Conservation (phyloP, 495 filamentous ascomycete genomes). For the Podospora anserina region DNA sequence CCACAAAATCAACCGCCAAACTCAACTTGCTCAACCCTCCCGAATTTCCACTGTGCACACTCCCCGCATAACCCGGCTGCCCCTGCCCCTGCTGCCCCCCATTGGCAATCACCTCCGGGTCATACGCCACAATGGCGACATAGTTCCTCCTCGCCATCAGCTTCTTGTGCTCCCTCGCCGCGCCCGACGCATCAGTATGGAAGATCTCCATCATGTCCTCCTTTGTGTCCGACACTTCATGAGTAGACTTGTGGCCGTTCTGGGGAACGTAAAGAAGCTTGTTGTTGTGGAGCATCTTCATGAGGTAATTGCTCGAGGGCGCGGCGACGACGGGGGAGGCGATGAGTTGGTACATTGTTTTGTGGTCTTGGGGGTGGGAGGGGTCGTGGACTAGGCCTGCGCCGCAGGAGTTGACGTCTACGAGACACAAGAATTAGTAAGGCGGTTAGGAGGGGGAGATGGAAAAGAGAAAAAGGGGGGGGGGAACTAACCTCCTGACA, state of each 20-base stretch:
- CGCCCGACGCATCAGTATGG: conserved; percentile 79
- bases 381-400: conserved; percentile 96
- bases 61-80: conserved; percentile 33
- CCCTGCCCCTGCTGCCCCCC: conserved; percentile 46
- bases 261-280: conserved; percentile 84
- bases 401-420: conserved; percentile 84
- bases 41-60: conserved; percentile 26
- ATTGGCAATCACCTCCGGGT: conserved; percentile 71
- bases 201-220: conserved; percentile 99
- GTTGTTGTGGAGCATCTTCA: conserved; percentile 89
- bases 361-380: conserved; percentile 83
- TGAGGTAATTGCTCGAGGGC: conserved; percentile 75
- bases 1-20: conserved; percentile 93
- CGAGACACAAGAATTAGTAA: conserved; percentile 12
- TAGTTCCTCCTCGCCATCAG: conserved; percentile 94
- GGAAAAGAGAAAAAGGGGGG: neutral
- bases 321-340: conserved; percentile 86
- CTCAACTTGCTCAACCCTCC: conserved; percentile 65
- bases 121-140: conserved; percentile 88
- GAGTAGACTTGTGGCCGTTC: conserved; percentile 79
- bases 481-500: conserved; percentile 65
- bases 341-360: conserved; percentile 99
- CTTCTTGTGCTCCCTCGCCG: conserved; percentile 74
- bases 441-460: neutral
- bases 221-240: conserved; percentile 77